Conservation (phyloP, 225 moss, liverwort and hornwort species). For the Physcomitrium patens region DNA sequence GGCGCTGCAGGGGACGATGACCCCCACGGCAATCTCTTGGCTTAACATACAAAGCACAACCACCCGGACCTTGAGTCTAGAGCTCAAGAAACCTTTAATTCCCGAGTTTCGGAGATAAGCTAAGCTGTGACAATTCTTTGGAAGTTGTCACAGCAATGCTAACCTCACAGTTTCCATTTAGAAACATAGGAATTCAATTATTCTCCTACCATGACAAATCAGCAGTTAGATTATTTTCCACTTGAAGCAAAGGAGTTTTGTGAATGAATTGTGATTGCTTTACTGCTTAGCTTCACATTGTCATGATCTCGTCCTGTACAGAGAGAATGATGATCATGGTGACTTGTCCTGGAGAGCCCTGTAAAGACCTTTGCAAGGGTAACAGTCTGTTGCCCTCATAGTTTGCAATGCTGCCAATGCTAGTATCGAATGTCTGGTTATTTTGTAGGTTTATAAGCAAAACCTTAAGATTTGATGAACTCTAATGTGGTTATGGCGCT, state of each 20-base stretch:
- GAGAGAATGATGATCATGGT: conserved; percentile 26
- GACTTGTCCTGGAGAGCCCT: conserved; percentile 22
- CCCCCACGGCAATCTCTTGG: conserved; percentile 44
- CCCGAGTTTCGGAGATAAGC: conserved; percentile 10
- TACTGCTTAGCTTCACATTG: background rate
- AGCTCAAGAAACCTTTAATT: background rate
- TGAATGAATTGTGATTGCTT: background rate
- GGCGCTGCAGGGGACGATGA: conserved; percentile 36
- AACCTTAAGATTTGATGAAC: background rate
- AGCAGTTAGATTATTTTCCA: too few species aligned
- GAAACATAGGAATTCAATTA: background rate
- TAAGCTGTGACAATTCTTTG: background rate
- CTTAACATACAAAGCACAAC: conserved; percentile 37
- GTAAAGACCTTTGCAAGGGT: conserved; percentile 11
- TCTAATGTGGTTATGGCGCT: background rate
- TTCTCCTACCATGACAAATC: background rate
- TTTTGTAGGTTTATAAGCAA: too few species aligned
- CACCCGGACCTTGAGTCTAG: background rate
- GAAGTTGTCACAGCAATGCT: conserved; percentile 5
- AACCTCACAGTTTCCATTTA: conserved; percentile 29
- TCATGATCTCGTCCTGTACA: background rate
- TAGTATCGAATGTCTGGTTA: background rate
- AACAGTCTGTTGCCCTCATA: background rate
- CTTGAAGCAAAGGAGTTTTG: too few species aligned
- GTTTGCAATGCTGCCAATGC: background rate